phyloP scores from a whole-genome alignment of 768 basidiomycete species.

The Ramaria rubella region DNA sequence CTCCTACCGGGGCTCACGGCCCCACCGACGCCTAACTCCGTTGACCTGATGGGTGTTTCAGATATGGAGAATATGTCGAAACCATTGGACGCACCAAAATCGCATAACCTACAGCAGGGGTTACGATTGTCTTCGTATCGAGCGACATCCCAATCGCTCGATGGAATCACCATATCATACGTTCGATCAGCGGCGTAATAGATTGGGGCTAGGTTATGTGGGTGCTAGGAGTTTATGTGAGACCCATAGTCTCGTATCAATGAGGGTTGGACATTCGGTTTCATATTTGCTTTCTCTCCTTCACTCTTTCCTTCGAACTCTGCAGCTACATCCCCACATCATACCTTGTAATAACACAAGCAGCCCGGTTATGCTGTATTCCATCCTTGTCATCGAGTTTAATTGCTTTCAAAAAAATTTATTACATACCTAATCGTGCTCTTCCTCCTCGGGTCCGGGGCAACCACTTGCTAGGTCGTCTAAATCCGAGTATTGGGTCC shows the following conservation, averaged over 20 bases:
- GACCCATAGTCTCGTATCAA: background rate
- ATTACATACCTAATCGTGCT: slow-evolving; percentile 55
- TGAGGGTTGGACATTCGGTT: background rate
- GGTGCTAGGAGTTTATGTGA: background rate
- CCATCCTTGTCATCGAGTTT: background rate
- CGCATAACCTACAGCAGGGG: slow-evolving; percentile 2
- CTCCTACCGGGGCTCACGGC: slow-evolving; percentile 38
- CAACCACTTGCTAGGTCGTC: slow-evolving; percentile 60
- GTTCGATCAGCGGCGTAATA: background rate
- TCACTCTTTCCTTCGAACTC: background rate
- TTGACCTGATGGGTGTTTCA: background rate
- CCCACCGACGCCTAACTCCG: background rate
- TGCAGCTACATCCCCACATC: background rate
- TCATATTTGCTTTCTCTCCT: background rate
- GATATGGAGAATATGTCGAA: background rate
- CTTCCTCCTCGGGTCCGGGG: slow-evolving; percentile 71
- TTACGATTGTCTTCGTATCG: slow-evolving; percentile 10
- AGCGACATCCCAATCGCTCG: background rate
- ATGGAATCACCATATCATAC: background rate
- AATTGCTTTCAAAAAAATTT: background rate
- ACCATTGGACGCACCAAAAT: background rate
- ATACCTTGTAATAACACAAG: background rate
- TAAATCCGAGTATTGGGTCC: slow-evolving; percentile 57
- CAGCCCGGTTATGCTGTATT: slow-evolving; percentile 3
- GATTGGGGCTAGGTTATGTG: background rate